Evolutionary conservation across 2,329 filamentous ascomycete species (phyloP).

Genomic region (Pezizomycotina sp.): DNA sequence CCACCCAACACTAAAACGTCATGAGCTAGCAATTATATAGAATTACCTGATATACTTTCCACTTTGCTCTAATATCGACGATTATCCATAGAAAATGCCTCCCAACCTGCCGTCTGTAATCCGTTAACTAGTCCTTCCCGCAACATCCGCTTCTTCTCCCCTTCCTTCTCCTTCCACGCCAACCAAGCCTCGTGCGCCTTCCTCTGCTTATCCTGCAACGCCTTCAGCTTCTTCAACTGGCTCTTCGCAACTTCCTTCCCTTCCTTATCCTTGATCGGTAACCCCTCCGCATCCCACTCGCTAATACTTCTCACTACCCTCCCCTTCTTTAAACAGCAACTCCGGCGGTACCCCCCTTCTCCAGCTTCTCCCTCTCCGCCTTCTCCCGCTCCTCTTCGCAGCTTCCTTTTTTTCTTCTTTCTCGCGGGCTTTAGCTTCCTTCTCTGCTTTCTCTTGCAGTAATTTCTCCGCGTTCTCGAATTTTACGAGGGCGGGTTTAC

Average conservation of each 20-base stretch:
- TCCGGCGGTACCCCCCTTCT: conserved; percentile 39
- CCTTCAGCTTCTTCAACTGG: conserved; percentile 64
- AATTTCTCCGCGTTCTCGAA: conserved; percentile 43
- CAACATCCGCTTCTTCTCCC: conserved; percentile 15
- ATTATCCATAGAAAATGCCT: too few relatives aligned
- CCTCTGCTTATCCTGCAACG: conserved; percentile 72
- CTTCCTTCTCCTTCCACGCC: conserved; percentile 10
- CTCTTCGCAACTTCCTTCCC: conserved; percentile 70
- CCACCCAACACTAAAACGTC: too few relatives aligned
- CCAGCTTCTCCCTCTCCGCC: conserved; percentile 34
- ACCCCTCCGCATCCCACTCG: conserved; percentile 66
- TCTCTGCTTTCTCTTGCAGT: conserved; percentile 43
- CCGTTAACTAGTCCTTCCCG: conserved; percentile 2
- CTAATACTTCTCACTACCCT: conserved; percentile 42
- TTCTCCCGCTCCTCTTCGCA: conserved; percentile 27
- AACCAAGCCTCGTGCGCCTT: conserved; percentile 37
- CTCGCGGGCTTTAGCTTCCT: conserved; percentile 45
- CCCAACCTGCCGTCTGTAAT: not conserved
- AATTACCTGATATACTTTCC: too few relatives aligned
- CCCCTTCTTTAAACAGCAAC: conserved; percentile 35
- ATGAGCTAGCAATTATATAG: too few relatives aligned
- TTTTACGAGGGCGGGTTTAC: conserved; percentile 51
- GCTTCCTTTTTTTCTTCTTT: conserved; percentile 39
- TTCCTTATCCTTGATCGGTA: conserved; percentile 61
- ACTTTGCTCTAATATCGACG: too few relatives aligned